Evolutionary conservation across 2,329 filamentous ascomycete genomes (phyloP).

Genomic region (Elsinoe batatas): DNA sequence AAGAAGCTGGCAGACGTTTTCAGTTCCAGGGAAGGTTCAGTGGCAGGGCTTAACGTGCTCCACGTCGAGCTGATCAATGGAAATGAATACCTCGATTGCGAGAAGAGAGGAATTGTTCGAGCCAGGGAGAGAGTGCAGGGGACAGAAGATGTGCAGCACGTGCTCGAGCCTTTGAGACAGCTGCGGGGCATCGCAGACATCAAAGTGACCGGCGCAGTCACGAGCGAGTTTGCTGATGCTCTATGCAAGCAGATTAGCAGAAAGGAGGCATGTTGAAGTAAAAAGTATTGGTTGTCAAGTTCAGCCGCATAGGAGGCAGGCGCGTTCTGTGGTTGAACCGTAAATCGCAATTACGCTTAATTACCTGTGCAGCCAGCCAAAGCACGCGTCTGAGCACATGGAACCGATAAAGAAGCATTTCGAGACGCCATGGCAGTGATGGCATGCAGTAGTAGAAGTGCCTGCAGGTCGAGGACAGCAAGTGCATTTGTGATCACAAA

Average conservation of each 20-base stretch:
- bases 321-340: neutral
- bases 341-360: conserved; percentile 6
- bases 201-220: conserved; percentile 31
- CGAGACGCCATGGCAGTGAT: neutral
- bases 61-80: conserved; percentile 19
- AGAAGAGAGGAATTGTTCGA: conserved; percentile 22
- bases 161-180: conserved; percentile 34
- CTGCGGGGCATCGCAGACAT: conserved; percentile 30
- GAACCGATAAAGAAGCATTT: neutral
- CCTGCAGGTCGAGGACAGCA: neutral
- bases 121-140: conserved; percentile 24
- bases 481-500: neutral
- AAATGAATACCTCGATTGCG: conserved; percentile 23
- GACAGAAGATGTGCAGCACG: conserved; percentile 29
- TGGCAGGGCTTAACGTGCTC: conserved; percentile 17
- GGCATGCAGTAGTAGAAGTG: neutral
- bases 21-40: conserved; percentile 21
- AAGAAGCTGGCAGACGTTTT: conserved; percentile 32
- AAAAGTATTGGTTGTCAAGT: conserved; percentile 1
- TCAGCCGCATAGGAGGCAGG: neutral
- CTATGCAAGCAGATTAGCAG: conserved; percentile 25
- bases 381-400: neutral
- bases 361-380: too few relatives aligned
- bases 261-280: conserved; percentile 15
- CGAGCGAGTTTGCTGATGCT: conserved; percentile 27